phyloP scores from a whole-genome alignment of 2,329 filamentous ascomycete species.

The Botryotinia globosa region DNA sequence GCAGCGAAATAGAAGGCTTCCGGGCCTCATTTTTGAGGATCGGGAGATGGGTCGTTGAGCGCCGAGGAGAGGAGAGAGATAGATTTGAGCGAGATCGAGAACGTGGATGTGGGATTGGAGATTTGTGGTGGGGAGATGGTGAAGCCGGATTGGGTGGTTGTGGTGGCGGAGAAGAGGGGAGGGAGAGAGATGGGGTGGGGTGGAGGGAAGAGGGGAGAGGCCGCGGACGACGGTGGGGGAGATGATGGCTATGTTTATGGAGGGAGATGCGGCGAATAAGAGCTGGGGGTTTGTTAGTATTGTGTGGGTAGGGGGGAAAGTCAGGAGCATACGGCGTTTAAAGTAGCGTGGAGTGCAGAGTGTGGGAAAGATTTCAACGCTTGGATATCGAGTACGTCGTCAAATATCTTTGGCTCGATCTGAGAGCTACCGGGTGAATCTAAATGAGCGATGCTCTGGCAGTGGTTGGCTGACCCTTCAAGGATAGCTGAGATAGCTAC shows the following conservation, averaged over 20 bases:
- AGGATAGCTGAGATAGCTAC: slow-evolving; percentile 22
- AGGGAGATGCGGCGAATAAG: background rate
- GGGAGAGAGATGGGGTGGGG: slow-evolving; percentile 21
- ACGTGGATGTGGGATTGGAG: slow-evolving; percentile 24
- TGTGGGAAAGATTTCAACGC: slow-evolving; percentile 19
- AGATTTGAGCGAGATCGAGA: slow-evolving; percentile 23
- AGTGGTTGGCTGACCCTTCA: slow-evolving; percentile 1
- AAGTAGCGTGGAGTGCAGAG: background rate
- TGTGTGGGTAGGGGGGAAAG: background rate
- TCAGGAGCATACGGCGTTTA: background rate
- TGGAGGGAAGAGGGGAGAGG: slow-evolving; percentile 22
- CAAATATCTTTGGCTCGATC: slow-evolving; percentile 15
- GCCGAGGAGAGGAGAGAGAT: slow-evolving; percentile 20
- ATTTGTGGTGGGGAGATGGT: slow-evolving; percentile 20
- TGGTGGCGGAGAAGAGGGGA: background rate
- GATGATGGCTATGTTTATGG: slow-evolving; percentile 23
- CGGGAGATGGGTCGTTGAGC: background rate
- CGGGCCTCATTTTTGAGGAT: slow-evolving; percentile 12
- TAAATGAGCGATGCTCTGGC: slow-evolving; percentile 21
- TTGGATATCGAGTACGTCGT: slow-evolving; percentile 25
- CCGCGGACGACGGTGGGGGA: slow-evolving; percentile 25
- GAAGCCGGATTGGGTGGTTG: slow-evolving; percentile 16
- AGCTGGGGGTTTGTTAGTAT: background rate
- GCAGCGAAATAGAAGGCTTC: slow-evolving; percentile 25
- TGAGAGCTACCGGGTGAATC: slow-evolving; percentile 23